These are phyloP conservation scores for Austroboletus eburneus DNA, from an alignment of 768 basidiomycete genomes.

Conservation along the genomic window DNA sequence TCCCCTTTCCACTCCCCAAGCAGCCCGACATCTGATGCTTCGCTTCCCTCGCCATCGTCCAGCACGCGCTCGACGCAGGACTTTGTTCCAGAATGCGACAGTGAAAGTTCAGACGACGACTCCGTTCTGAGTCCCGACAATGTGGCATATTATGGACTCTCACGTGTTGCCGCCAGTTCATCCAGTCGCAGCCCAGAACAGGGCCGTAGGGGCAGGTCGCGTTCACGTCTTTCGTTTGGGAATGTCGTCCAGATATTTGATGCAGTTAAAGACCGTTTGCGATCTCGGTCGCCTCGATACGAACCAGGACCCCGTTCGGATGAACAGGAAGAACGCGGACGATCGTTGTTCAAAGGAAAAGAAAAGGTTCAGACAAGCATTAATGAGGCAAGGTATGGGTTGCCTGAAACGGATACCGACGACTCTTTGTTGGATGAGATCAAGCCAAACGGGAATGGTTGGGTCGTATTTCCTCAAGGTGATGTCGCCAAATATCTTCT, in stretches of 20 bases:
- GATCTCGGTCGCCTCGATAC: conserved; percentile 41
- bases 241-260: conserved; percentile 49
- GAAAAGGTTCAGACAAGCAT: conserved; percentile 21
- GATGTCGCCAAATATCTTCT: conserved; percentile 14
- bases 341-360: conserved; percentile 26
- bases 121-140: neutral
- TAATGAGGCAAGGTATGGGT: neutral
- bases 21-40: conserved; percentile 6
- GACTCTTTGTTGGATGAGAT: conserved; percentile 18
- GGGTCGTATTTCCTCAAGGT: conserved; percentile 92
- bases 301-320: conserved; percentile 1
- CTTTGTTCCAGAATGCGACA: conserved; percentile 36
- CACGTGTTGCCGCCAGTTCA: conserved; percentile 13
- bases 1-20: conserved; percentile 3
- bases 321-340: conserved; percentile 23
- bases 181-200: conserved; percentile 16
- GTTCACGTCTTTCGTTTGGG: conserved; percentile 50
- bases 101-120: conserved; percentile 7
- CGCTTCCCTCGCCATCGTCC: conserved; percentile 3
- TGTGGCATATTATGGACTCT: conserved; percentile 13
- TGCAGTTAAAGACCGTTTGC: conserved; percentile 40
- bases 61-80: conserved; percentile 42
- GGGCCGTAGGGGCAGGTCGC: conserved; percentile 32
- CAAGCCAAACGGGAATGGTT: conserved; percentile 39
- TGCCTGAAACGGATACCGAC: conserved; percentile 29